Conservation (phyloP, 306 rosid genomes). For the Rosa lucieae region DNA sequence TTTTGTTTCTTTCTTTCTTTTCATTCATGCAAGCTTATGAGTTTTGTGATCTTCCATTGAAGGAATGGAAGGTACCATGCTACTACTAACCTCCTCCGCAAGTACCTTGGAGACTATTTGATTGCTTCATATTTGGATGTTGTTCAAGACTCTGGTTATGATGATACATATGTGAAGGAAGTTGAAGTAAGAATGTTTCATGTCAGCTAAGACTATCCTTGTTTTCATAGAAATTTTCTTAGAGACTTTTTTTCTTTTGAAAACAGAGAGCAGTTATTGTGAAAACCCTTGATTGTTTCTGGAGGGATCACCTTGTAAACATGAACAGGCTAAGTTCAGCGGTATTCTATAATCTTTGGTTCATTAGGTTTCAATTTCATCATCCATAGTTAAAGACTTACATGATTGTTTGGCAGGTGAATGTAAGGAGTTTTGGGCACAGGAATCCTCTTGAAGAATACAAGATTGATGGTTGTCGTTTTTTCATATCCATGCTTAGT, state of each 20-base stretch:
- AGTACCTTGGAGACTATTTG: conserved; percentile 86
- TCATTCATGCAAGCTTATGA: background rate
- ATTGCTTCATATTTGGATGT: conserved; percentile 83
- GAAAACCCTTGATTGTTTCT: conserved; percentile 89
- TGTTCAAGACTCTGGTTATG: conserved; percentile 84
- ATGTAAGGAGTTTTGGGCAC: conserved; percentile 94
- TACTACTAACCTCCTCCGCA: conserved; percentile 73
- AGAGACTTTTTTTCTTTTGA: background rate
- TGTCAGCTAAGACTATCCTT: background rate
- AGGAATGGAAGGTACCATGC: conserved; percentile 73
- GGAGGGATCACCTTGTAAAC: conserved; percentile 98
- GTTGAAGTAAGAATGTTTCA: conserved; percentile 67
- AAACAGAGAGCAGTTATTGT: conserved; percentile 92
- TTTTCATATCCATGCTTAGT: conserved; percentile 97
- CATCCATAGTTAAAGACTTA: conserved; percentile 28
- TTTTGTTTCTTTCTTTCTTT: background rate
- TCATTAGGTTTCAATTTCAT: conserved; percentile 24
- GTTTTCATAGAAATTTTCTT: background rate
- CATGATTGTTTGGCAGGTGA: conserved; percentile 61
- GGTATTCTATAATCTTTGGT: conserved; percentile 44
- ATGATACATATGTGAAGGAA: conserved; percentile 71
- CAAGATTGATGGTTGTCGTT: conserved; percentile 95
- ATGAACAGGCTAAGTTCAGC: conserved; percentile 96
- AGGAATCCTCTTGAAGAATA: conserved; percentile 97
- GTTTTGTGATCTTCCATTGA: conserved; percentile 29